Evolutionary conservation across 2,329 filamentous ascomycete genomes (phyloP), one percentile per base, ranked within the genome.

Genomic region (Zymoseptoria crescenta): DNA sequence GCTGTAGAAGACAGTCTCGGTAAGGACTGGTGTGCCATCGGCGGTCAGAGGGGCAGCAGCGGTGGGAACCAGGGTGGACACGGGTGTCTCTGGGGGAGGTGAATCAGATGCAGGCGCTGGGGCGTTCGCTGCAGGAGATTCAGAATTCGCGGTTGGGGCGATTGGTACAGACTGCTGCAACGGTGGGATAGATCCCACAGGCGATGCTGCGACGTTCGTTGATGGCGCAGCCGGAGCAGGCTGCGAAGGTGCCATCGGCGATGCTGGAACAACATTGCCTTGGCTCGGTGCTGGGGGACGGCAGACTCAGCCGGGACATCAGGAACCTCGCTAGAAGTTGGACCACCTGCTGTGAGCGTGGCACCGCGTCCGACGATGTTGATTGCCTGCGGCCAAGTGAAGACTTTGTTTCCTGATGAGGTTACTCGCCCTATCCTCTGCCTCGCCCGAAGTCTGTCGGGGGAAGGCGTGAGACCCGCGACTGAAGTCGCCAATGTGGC

Each of bases 1-100:
- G 53, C 59, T 60, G 56, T 60, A 60, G 30, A 55, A 60, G 19
- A 60, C 59, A 0, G 59, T 60, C 7, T 60, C 41, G 13, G 59
- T 60, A 19, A 55, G 8, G 52, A 49, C 51, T 21, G 51, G 51
- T 9, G 8, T 16, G 1, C 4, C 10, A 4, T 8, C 48, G 0
- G 57, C 51, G 3, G 49, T 24, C 2, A 27, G 1, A 0, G 21
- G 21, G 50, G 21, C 56, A 7, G 56, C 48, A 8, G 50, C 50
- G 7, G 56, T 54, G 35, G 35, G 35, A 5, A n/a, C 8, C 16
- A 54, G 24, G 7, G 19, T 20, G 6, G 57, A 16, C 16, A 49
- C 29, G 20, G 54, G 41, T 10, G 57, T 16, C 8, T 28, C 21
- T 20, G 28, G 16, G 9, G 50, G 2, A 30, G 54, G 13, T 19